A percentile compares a stretch with the other conserved stretches of the same genome.
phyloP scores from a whole-genome alignment of 2,329 filamentous ascomycete genomes.

The Bipolaris sorokiniana region DNA sequence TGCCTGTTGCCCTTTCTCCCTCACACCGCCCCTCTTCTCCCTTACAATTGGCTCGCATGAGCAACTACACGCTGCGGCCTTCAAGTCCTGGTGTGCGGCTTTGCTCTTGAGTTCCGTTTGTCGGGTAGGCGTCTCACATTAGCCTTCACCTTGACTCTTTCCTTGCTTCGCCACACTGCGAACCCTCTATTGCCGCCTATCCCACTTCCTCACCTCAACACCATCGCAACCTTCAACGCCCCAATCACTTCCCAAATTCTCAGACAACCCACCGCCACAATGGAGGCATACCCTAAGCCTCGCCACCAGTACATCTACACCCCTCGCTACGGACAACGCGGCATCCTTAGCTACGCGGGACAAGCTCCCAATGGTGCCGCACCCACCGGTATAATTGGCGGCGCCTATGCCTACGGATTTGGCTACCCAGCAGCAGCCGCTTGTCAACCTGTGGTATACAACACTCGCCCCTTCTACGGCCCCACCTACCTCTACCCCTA shows the following conservation, averaged over 20 bases:
- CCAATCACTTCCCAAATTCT: neutral
- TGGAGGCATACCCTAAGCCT: slow-evolving; percentile 36
- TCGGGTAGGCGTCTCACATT: slow-evolving; percentile 6
- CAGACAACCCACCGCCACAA: slow-evolving; percentile 7
- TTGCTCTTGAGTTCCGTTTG: slow-evolving; percentile 5
- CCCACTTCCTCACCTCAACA: neutral
- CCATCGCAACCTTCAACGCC: neutral
- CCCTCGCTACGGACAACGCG: slow-evolving; percentile 39
- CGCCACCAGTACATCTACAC: slow-evolving; percentile 43
- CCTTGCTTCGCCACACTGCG: slow-evolving; percentile 6
- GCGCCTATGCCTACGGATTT: slow-evolving; percentile 21
- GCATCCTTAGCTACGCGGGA: slow-evolving; percentile 35
- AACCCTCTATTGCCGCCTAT: neutral
- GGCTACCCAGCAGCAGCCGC: slow-evolving; percentile 18
- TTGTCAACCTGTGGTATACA: slow-evolving; percentile 37
- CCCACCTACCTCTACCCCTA: slow-evolving; percentile 19
- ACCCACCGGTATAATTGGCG: slow-evolving; percentile 30
- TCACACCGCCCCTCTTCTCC: slow-evolving; percentile 21
- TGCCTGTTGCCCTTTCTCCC: slow-evolving; percentile 15
- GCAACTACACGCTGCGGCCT: neutral
- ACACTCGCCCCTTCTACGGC: slow-evolving; percentile 28
- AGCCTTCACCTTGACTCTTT: slow-evolving; percentile 21
- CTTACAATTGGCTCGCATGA: slow-evolving; percentile 16
- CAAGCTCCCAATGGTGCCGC: slow-evolving; percentile 38
- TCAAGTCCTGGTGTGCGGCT: slow-evolving; percentile 3